Conservation (phyloP, 768 basidiomycete genomes). For the Leucogyrophana mollusca region DNA sequence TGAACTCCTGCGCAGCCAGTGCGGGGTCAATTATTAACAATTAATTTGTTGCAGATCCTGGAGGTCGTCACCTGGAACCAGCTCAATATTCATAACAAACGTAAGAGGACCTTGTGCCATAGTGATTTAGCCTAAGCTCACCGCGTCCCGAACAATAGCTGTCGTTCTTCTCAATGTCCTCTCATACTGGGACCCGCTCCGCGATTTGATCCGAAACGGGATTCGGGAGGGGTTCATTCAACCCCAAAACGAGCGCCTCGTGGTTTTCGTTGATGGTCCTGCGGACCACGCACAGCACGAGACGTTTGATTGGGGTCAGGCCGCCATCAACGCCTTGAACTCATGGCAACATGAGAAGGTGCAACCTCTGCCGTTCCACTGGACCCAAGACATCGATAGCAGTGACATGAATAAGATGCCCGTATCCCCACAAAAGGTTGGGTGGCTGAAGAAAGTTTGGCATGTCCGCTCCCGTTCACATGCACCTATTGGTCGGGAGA, state of each 20-base stretch:
- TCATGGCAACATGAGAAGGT: conserved; percentile 47
- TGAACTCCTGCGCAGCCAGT: not conserved
- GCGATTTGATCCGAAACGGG: conserved; percentile 65
- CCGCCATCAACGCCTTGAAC: conserved; percentile 62
- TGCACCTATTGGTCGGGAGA: conserved; percentile 16
- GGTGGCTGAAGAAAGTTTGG: conserved; percentile 33
- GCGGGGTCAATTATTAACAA: not conserved
- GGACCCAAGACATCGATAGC: conserved; percentile 43
- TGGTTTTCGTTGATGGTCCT: conserved; percentile 79
- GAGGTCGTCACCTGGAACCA: conserved; percentile 97
- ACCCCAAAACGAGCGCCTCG: conserved; percentile 54
- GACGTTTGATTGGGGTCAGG: conserved; percentile 75
- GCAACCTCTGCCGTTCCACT: conserved; percentile 41
- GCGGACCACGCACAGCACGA: conserved; percentile 48
- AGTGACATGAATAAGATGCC: conserved; percentile 17
- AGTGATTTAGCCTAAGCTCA: not conserved
- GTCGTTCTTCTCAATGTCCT: conserved; percentile 86
- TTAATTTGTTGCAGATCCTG: conserved; percentile 49
- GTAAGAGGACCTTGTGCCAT: conserved; percentile 36
- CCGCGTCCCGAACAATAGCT: conserved; percentile 42
- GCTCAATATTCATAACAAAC: conserved; percentile 82
- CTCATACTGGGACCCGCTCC: conserved; percentile 82
- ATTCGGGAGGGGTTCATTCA: conserved; percentile 75
- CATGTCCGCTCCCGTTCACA: conserved; percentile 26
- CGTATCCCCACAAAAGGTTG: conserved; percentile 11